Evolutionary conservation across 495 filamentous ascomycete genomes (phyloP).

Genomic region (Corynascus novoguineensis): DNA sequence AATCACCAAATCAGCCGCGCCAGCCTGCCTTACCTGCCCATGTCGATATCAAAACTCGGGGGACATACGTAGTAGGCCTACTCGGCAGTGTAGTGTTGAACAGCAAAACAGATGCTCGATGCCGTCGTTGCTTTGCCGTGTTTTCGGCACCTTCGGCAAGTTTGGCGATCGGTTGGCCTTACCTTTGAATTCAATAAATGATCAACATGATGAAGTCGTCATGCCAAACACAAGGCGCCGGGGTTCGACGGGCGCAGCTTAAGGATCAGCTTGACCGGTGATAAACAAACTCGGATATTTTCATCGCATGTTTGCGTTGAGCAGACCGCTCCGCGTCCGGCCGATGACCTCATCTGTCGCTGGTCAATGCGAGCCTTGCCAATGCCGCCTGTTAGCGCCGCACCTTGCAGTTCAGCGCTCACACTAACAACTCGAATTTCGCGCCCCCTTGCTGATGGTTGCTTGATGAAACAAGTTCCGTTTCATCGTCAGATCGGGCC

Average conservation of each 20-base stretch:
- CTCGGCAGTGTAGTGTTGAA: too few species aligned
- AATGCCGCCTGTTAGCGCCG: not conserved
- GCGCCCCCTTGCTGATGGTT: slow-evolving; percentile 9
- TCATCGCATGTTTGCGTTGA: not conserved
- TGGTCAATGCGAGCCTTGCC: slow-evolving; percentile 2
- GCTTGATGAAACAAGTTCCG: slow-evolving; percentile 27
- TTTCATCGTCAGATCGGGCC: slow-evolving; percentile 21
- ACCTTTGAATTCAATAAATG: too few species aligned
- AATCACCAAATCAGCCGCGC: too few species aligned
- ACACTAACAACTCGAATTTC: slow-evolving; percentile 8
- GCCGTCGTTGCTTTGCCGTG: too few species aligned
- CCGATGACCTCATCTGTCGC: slow-evolving; percentile 14
- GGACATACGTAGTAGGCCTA: too few species aligned
- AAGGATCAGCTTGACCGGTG: not conserved
- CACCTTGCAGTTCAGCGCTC: not conserved
- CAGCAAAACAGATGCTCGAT: too few species aligned
- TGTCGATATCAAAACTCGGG: too few species aligned
- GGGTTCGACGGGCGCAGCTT: slow-evolving; percentile 4
- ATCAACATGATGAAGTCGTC: too few species aligned
- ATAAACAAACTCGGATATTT: not conserved
- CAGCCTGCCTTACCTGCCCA: too few species aligned
- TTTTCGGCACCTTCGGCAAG: too few species aligned
- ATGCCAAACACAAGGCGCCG: too few species aligned
- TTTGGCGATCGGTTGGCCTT: too few species aligned
- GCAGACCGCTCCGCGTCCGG: slow-evolving; percentile 10